Percentiles rank a stretch among this genome's conserved stretches.
These are phyloP conservation scores for Cystobasidium tubakii DNA, from an alignment of 768 basidiomycete genomes.

Conservation along the genomic window DNA sequence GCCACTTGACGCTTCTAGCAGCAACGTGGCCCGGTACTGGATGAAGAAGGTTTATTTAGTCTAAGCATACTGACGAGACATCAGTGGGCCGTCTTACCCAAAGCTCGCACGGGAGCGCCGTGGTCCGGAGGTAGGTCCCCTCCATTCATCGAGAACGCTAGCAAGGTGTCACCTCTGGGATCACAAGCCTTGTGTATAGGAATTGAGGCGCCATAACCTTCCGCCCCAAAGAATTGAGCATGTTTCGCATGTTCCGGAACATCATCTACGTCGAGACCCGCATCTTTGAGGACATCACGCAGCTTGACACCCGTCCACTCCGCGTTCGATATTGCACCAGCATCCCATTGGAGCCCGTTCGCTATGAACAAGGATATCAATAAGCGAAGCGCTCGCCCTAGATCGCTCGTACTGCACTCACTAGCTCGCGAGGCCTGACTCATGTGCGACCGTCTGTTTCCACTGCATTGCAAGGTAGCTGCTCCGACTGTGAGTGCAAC, in stretches of 20 bases:
- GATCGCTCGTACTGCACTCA: background rate
- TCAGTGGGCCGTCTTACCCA: slow-evolving; percentile 44
- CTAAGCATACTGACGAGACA: background rate
- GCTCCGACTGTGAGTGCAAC: background rate
- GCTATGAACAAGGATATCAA: slow-evolving; percentile 47
- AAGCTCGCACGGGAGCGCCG: slow-evolving; percentile 63
- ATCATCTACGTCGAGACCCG: slow-evolving; percentile 51
- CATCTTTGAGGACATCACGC: slow-evolving; percentile 55
- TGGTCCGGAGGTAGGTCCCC: slow-evolving; percentile 59
- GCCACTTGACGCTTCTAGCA: slow-evolving; percentile 41
- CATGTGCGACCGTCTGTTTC: slow-evolving; percentile 32
- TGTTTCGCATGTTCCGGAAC: slow-evolving; percentile 50
- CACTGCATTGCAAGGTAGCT: slow-evolving; percentile 29
- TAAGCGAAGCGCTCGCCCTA: background rate
- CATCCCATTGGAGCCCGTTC: slow-evolving; percentile 61
- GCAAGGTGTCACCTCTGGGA: slow-evolving; percentile 55
- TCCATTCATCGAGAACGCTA: slow-evolving; percentile 64
- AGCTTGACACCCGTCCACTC: slow-evolving; percentile 62
- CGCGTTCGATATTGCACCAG: slow-evolving; percentile 66
- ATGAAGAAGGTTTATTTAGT: background rate
- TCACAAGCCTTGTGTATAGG: slow-evolving; percentile 56
- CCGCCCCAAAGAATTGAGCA: slow-evolving; percentile 61
- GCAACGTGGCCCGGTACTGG: slow-evolving; percentile 40
- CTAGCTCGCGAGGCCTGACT: slow-evolving; percentile 17
- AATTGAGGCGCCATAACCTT: slow-evolving; percentile 63